Base-by-base conservation (phyloP, 179 eudicot genomes). In the Corrigiola litoralis region DNA sequence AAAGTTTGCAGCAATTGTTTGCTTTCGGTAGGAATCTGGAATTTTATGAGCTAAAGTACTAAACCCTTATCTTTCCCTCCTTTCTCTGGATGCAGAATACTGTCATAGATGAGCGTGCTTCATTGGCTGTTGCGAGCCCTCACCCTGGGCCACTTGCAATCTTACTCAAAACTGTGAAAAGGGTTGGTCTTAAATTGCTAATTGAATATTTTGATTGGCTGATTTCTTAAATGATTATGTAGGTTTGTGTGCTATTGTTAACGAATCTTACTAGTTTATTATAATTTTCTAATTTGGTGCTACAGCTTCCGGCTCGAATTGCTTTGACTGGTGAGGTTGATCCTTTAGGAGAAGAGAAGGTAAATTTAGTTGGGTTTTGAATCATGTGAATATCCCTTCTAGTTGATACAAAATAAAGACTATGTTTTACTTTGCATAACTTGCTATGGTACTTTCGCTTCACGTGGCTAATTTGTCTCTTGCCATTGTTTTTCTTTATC, bases 51-150 rank as follows among this genome's bases (percentile, higher is more conserved):
- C 24, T 31, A 38, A 6, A 12, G 29, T 24, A 5, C 9, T 29
- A 18, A 47, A 23, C 37, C 3, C 0, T 59, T 17, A 72, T 40
- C 27, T 31, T 46, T 18, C 18, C 23, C 23, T 51, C 27, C 31
- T 34, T 63, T 57, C 14, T 31, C 16, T 62, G 49, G 25, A 32
- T 79, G 81, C 73, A 92, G 98, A 92, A 92, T 66, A 68, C 85
- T 44, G 49, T 87, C 58, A 79, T 89, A 48, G 98, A 92, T 64
- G 92, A 87, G 56, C 96, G 96, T 70, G 88, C 95, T 53, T 92
- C 98, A 38, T 89, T 92, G 59, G 82, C 92, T 66, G 95, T 92
- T 61, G 67, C 87, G 53, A 89, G 82, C 61, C 95, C 90, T 52
- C 78, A 76, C 46, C 92, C 98, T 44, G 96, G 98, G 51, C 84